Evolutionary conservation across 306 rosid species (phyloP).

Genomic region (Acacia confusa): DNA sequence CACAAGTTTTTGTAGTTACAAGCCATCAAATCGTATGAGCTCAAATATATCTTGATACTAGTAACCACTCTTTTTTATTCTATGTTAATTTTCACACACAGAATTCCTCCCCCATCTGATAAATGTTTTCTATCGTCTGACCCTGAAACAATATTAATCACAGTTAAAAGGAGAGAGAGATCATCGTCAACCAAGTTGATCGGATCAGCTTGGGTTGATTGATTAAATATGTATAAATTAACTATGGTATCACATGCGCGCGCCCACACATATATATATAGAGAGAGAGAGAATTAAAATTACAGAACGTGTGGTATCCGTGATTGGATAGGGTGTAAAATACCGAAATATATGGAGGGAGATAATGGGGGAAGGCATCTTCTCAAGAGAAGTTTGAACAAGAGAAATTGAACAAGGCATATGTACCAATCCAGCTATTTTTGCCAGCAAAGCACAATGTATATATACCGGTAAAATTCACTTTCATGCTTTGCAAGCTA

Average conservation of each 20-base stretch:
- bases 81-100: not conserved
- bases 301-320: constrained; percentile 22
- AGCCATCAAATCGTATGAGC: not conserved
- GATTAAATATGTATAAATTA: not conserved
- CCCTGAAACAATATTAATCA: not conserved
- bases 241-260: not conserved
- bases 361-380: constrained; percentile 48
- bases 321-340: constrained; percentile 35
- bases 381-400: constrained; percentile 24
- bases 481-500: constrained; percentile 32
- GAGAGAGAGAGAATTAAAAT: not conserved
- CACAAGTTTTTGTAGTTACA: not conserved
- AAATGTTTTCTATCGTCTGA: not conserved
- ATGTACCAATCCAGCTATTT: constrained; percentile 27
- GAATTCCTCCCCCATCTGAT: not conserved
- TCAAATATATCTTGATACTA: no score
- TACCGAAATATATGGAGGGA: constrained; percentile 35
- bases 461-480: constrained; percentile 12
- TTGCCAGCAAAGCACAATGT: constrained; percentile 36
- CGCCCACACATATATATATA: no score
- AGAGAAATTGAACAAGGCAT: constrained; percentile 39
- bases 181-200: not conserved
- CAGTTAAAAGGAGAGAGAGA: not conserved
- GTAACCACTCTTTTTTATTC: not conserved
- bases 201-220: not conserved